Evolutionary conservation across 495 filamentous ascomycete genomes (phyloP), one percentile per base, ranked within the genome.

Genomic region (Aspergillus bridgeri): DNA sequence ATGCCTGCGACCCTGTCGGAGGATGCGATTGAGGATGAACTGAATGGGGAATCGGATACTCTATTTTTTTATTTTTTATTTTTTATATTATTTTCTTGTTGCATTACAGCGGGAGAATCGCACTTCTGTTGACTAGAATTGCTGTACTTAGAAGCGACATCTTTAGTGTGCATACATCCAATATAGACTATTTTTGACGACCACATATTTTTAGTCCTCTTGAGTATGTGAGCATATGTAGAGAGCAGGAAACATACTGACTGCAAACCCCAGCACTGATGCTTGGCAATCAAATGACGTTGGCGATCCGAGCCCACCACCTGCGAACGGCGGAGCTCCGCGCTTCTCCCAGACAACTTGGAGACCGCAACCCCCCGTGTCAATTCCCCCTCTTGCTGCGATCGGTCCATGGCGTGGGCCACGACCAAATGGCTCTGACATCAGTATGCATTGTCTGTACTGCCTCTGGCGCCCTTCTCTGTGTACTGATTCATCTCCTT

Each of bases 381-480:
- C 64, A 62, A 52, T 54, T 62, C 58, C 54, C 60, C 55, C 56
- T 51, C 56, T 48, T 54, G 33, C 54, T 54, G 53, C 52, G 52
- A 52, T 29, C 60, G 51, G 53, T 60, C 58, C 64, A 74, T 75
- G 75, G 72, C 65, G 67, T 61, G 65, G 62, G 60, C 56, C 59
- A 54, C 61, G 62, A 65, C 47, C 65, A 76, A 71, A 79, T 79
- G 76, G 76, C 76, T 63, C 51, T 79, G 67, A 79, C 72, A 72
- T 77, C 76, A 69, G 76, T 79, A 70, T 59, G 66, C 6, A 15
- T 15, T 11, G 1, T 3, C 17, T 20, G n/a, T 7, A 3, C 6
- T 11, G 8, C 1, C 8, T 29, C 18, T 51, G 21, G 25, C 23
- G 3, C 22, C 42, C 11, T 13, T 22, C 25, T 5, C 20, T 19